phyloP scores from a whole-genome alignment of 257 asterid genomes.

The Datura wrightii region DNA sequence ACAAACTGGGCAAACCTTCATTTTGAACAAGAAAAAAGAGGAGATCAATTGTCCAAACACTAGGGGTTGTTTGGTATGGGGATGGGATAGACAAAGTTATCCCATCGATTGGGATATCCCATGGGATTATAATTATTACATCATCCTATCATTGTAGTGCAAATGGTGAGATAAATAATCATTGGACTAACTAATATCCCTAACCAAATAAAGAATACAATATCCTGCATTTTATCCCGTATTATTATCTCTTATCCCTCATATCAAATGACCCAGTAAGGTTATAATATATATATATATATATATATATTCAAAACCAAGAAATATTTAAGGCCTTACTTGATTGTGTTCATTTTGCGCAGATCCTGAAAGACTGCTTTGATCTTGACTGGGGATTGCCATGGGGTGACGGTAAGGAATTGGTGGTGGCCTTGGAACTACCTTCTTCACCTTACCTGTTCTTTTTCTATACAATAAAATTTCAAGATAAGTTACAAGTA shows the following conservation, averaged over 20 bases:
- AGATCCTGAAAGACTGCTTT: conserved; percentile 45
- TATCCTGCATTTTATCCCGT: too few relatives aligned
- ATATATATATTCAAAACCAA: background rate
- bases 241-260: too few relatives aligned
- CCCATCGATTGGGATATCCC: too few relatives aligned
- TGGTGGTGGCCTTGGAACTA: conserved; percentile 70
- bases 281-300: too few relatives aligned
- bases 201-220: too few relatives aligned
- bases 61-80: background rate
- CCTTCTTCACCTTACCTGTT: conserved; percentile 68
- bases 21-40: background rate
- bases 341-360: conserved; percentile 57
- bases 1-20: conserved; percentile 78
- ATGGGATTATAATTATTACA: too few relatives aligned
- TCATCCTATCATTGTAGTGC: too few relatives aligned
- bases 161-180: too few relatives aligned
- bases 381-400: conserved; percentile 40
- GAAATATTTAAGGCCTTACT: conserved; percentile 41
- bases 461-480: conserved; percentile 49
- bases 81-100: too few relatives aligned
- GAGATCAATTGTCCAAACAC: background rate
- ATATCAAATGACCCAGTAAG: too few relatives aligned
- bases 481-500: conserved; percentile 39
- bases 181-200: too few relatives aligned
- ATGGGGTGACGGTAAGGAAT: conserved; percentile 47